Conservation (phyloP, 306 rosid genomes). For the Begonia loranthoides region DNA sequence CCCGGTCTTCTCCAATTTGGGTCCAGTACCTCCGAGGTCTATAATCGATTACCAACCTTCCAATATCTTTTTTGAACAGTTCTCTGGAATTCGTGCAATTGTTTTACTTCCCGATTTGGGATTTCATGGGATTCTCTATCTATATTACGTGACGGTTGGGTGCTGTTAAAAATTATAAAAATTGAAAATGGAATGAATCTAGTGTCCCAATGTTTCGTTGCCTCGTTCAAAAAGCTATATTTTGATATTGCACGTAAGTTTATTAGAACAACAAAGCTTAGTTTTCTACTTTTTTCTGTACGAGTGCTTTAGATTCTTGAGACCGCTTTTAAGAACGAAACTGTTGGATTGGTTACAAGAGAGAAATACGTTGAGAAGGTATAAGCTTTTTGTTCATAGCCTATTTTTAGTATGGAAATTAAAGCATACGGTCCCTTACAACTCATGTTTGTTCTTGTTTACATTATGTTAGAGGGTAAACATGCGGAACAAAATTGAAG, state of each 20-base stretch:
- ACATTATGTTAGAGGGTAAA: constrained; percentile 53
- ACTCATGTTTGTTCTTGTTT: constrained; percentile 1
- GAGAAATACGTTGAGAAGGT: constrained; percentile 97
- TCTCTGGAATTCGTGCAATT: no score
- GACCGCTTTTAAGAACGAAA: constrained; percentile 95
- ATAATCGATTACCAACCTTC: not conserved
- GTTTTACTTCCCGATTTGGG: no score
- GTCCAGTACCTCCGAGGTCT: constrained; percentile 92
- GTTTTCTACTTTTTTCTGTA: no score
- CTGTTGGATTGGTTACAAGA: constrained; percentile 88
- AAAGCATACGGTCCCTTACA: not conserved
- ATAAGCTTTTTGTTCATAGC: not conserved
- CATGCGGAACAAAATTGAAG: constrained; percentile 84
- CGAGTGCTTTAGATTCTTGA: constrained; percentile 61
- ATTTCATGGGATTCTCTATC: no score
- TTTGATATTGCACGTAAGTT: no score
- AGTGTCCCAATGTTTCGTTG: no score
- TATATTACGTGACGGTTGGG: no score
- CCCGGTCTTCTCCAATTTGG: constrained; percentile 98
- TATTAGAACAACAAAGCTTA: no score
- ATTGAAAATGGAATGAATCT: no score
- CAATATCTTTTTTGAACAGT: not conserved
- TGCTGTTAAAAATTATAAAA: no score
- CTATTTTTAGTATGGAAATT: not conserved
- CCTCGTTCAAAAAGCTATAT: no score